These are phyloP conservation scores for Hypoxylon sp. DNA, from an alignment of 2,329 filamentous ascomycete genomes.

Conservation along the genomic window DNA sequence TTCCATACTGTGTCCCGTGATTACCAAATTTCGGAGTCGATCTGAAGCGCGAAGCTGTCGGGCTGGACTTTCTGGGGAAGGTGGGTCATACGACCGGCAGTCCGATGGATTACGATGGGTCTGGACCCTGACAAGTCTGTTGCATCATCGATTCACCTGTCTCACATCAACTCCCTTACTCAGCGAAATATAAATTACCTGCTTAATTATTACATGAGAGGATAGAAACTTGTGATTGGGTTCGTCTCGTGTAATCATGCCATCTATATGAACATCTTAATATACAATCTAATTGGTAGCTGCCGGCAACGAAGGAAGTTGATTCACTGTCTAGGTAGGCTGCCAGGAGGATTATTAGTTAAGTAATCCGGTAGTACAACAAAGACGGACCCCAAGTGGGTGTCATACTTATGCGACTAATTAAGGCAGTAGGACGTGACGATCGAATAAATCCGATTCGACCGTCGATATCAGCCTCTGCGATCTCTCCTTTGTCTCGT, in stretches of 20 bases:
- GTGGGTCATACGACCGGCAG: conserved; percentile 24
- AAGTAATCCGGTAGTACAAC: conserved; percentile 1
- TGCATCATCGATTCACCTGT: conserved; percentile 31
- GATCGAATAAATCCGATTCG: conserved; percentile 43
- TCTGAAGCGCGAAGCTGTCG: conserved; percentile 15
- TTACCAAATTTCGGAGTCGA: conserved; percentile 20
- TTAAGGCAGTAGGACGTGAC: conserved; percentile 30
- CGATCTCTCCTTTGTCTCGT: conserved; percentile 39
- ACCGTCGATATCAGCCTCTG: conserved; percentile 28
- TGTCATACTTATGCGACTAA: conserved; percentile 18
- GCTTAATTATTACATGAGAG: no score
- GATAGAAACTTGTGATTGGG: not conserved
- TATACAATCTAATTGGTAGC: no score
- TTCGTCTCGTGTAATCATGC: not conserved
- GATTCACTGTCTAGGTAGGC: no score
- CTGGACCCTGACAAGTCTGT: conserved; percentile 20
- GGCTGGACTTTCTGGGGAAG: conserved; percentile 38
- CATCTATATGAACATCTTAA: not conserved
- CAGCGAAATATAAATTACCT: not conserved
- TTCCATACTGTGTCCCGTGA: not conserved
- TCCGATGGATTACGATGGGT: conserved; percentile 6
- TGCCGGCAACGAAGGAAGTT: no score
- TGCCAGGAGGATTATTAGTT: conserved; percentile 4
- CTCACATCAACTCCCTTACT: not conserved
- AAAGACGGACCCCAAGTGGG: conserved; percentile 26